A percentile compares a stretch with the other conserved stretches of the same genome.
Conservation (phyloP, 768 basidiomycete genomes). For the Russula lepida region DNA sequence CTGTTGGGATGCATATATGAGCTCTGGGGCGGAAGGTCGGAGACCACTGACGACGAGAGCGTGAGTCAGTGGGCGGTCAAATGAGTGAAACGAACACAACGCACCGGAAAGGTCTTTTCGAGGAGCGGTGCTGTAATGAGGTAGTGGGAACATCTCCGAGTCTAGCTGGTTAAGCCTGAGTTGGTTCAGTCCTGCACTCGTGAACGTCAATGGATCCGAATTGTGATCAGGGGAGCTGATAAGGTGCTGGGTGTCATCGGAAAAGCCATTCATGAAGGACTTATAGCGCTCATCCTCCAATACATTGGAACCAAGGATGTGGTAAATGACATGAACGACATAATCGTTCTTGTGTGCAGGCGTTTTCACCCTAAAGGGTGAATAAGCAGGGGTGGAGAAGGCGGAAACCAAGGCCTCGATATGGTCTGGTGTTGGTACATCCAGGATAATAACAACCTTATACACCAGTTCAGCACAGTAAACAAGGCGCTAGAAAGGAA, state of each 20-base stretch:
- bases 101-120: conserved; percentile 32
- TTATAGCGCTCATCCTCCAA: conserved; percentile 62
- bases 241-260: conserved; percentile 58
- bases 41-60: neutral
- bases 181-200: conserved; percentile 62
- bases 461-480: neutral
- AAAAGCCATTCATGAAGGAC: conserved; percentile 64
- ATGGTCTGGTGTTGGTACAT: conserved; percentile 56
- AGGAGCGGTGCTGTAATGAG: conserved; percentile 41
- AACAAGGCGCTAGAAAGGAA: neutral
- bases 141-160: conserved; percentile 60
- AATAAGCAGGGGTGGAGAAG: conserved; percentile 41
- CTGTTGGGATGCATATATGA: conserved; percentile 12
- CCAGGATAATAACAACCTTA: conserved; percentile 59
- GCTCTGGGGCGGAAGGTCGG: conserved; percentile 19
- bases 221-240: conserved; percentile 57
- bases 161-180: conserved; percentile 68
- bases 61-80: neutral
- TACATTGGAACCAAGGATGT: conserved; percentile 64
- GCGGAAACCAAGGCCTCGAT: conserved; percentile 43
- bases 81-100: neutral
- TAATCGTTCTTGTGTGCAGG: conserved; percentile 36
- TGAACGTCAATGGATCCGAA: conserved; percentile 64
- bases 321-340: conserved; percentile 50
- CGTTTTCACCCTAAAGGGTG: conserved; percentile 38